A percentile compares a stretch with the other conserved stretches of the same genome.
Conservation (phyloP, 1,139 yeast genomes). For the Lodderomyces metapsilosis region DNA sequence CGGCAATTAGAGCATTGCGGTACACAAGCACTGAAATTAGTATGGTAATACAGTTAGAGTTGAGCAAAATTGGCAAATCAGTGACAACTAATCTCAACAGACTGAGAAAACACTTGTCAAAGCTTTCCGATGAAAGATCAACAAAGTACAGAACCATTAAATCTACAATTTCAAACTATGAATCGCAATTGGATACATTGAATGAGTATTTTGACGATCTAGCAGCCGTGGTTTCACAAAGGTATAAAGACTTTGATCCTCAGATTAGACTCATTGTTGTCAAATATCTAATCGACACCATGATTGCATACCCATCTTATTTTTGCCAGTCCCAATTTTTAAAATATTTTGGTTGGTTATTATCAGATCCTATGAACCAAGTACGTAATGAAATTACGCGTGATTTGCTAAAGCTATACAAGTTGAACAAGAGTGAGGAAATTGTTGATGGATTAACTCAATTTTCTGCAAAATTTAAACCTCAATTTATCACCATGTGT, state of each 20-base stretch:
- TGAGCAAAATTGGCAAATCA: slow-evolving; percentile 52
- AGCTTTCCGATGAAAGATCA: slow-evolving; percentile 25
- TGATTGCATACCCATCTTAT: slow-evolving; percentile 64
- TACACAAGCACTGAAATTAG: slow-evolving; percentile 62
- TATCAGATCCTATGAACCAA: slow-evolving; percentile 62
- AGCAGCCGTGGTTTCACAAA: slow-evolving; percentile 66
- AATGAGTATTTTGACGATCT: slow-evolving; percentile 63
- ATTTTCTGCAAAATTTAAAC: slow-evolving; percentile 69
- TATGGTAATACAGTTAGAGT: slow-evolving; percentile 56
- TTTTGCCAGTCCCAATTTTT: slow-evolving; percentile 70
- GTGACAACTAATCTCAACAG: slow-evolving; percentile 44
- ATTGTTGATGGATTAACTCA: slow-evolving; percentile 44
- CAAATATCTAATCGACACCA: slow-evolving; percentile 62
- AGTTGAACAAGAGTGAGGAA: slow-evolving; percentile 17
- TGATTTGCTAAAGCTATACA: slow-evolving; percentile 52
- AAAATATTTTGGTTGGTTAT: slow-evolving; percentile 79
- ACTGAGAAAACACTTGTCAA: slow-evolving; percentile 41
- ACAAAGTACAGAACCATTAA: slow-evolving; percentile 41
- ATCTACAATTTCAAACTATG: slow-evolving; percentile 46
- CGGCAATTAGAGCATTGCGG: slow-evolving; percentile 71
- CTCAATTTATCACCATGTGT: slow-evolving; percentile 61
- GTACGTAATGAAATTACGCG: slow-evolving; percentile 69
- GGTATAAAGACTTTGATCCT: slow-evolving; percentile 82
- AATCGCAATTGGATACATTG: slow-evolving; percentile 51
- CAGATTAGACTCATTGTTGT: slow-evolving; percentile 70